Conservation (phyloP, 768 basidiomycete genomes). For the Paxillus rubicundulus region DNA sequence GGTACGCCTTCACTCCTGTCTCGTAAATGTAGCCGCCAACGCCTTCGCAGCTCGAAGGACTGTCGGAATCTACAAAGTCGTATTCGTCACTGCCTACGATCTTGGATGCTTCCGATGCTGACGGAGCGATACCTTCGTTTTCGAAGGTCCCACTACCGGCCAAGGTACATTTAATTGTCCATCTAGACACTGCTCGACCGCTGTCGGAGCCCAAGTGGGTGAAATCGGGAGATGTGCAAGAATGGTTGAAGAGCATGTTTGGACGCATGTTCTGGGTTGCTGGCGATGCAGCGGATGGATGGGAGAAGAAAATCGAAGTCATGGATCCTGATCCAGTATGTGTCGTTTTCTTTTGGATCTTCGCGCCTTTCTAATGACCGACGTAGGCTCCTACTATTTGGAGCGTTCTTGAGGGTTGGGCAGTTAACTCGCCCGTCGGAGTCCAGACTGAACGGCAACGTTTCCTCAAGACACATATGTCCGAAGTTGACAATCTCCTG, state of each 20-base stretch:
- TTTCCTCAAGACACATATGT: conserved; percentile 87
- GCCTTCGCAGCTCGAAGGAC: conserved; percentile 62
- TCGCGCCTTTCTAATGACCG: conserved; percentile 4
- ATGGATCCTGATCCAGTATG: conserved; percentile 93
- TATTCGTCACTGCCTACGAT: conserved; percentile 59
- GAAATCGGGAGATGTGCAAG: conserved; percentile 89
- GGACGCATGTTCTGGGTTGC: conserved; percentile 86
- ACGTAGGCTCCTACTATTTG: conserved; percentile 84
- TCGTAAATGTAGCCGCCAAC: conserved; percentile 8
- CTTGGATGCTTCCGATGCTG: conserved; percentile 41
- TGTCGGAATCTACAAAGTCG: conserved; percentile 68
- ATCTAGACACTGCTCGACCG: conserved; percentile 85
- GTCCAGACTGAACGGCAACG: conserved; percentile 72
- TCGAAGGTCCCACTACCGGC: conserved; percentile 50
- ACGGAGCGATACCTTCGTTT: conserved; percentile 74
- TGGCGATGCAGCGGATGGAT: conserved; percentile 81
- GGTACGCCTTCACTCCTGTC: conserved; percentile 44
- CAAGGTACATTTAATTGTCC: conserved; percentile 62
- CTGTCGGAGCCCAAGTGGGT: conserved; percentile 97
- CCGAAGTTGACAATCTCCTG: conserved; percentile 81
- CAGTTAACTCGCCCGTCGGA: conserved; percentile 78
- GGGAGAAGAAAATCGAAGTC: conserved; percentile 92
- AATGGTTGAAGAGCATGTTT: conserved; percentile 88
- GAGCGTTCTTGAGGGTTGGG: conserved; percentile 89
- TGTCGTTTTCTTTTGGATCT: conserved; percentile 13